These are phyloP conservation scores for Aspergillus unguis DNA, from an alignment of 2,329 filamentous ascomycete species.

Conservation along the genomic window DNA sequence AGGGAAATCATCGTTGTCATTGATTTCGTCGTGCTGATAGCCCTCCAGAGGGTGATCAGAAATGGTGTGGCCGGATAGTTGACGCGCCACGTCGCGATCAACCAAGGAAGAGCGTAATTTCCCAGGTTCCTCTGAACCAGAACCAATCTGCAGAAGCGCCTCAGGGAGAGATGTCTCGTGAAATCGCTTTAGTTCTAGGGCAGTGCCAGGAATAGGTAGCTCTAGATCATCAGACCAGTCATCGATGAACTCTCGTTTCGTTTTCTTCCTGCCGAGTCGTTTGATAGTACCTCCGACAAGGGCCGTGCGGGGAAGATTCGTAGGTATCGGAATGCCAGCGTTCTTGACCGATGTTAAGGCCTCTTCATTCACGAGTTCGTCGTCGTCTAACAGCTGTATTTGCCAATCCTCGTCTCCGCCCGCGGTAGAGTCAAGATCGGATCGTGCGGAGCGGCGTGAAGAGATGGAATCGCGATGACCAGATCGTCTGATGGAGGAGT, in stretches of 20 bases:
- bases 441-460: constrained; percentile 76
- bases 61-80: constrained; percentile 54
- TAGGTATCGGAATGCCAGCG: constrained; percentile 86
- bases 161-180: constrained; percentile 64
- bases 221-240: constrained; percentile 81
- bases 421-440: constrained; percentile 71
- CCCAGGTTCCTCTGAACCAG: constrained; percentile 37
- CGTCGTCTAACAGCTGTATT: constrained; percentile 76
- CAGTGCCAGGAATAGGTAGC: constrained; percentile 56
- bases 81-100: constrained; percentile 38
- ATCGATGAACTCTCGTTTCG: constrained; percentile 69
- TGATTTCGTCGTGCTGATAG: constrained; percentile 48
- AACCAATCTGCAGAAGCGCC: constrained; percentile 64
- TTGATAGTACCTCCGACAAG: constrained; percentile 91
- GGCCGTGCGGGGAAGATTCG: constrained; percentile 82
- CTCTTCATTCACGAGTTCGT: constrained; percentile 77
- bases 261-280: constrained; percentile 71
- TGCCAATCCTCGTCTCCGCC: constrained; percentile 83
- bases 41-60: constrained; percentile 64
- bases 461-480: constrained; percentile 71
- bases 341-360: constrained; percentile 83
- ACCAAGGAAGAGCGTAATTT: constrained; percentile 30
- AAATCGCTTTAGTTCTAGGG: constrained; percentile 63
- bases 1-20: constrained; percentile 60
- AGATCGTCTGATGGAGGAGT: constrained; percentile 41